Evolutionary conservation across 257 asterid genomes (phyloP).

Genomic region (Cynanchum wilfordii): DNA sequence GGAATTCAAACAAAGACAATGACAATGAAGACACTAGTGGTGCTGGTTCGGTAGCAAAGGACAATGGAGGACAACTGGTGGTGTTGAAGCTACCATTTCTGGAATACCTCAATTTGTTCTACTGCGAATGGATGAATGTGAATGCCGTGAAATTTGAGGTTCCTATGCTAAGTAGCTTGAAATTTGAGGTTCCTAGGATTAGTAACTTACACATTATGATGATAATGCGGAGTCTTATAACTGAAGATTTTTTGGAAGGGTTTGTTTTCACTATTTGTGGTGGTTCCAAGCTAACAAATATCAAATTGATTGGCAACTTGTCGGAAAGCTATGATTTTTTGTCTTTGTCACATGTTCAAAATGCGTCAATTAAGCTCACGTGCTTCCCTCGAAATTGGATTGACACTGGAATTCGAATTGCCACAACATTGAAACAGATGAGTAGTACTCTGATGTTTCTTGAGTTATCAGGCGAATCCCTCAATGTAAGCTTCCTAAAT

Average conservation of each 20-base stretch:
- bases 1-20: no score
- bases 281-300: neutral
- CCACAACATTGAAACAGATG: neutral
- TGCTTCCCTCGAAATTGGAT: neutral
- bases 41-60: no score
- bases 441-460: neutral
- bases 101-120: neutral
- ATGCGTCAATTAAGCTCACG: neutral
- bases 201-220: neutral
- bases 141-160: neutral
- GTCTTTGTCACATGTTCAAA: neutral
- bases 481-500: neutral
- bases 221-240: no score
- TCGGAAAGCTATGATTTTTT: neutral
- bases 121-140: neutral
- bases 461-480: neutral
- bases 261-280: neutral
- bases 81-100: neutral
- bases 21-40: no score
- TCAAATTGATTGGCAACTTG: neutral
- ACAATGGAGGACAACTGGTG: neutral
- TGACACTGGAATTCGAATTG: neutral
- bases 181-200: neutral
- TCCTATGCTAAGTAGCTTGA: neutral
- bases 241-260: neutral